Evolutionary conservation across 768 basidiomycete genomes (phyloP).

Genomic region (Leccinellum luteum): DNA sequence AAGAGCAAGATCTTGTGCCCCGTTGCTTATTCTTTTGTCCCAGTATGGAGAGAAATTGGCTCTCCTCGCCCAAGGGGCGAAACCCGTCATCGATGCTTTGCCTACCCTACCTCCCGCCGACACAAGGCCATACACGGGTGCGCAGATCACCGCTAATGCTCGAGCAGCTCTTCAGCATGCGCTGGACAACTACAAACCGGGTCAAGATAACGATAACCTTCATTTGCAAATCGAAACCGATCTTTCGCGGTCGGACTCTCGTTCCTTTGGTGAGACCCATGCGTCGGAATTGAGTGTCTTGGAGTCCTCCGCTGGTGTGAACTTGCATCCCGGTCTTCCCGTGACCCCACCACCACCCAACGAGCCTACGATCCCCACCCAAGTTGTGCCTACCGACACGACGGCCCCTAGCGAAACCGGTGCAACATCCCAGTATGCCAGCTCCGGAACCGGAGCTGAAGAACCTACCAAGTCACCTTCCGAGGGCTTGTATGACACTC

Average conservation of each 20-base stretch:
- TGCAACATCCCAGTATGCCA: slow-evolving; percentile 25
- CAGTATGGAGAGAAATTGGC: slow-evolving; percentile 83
- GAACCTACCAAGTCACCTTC: slow-evolving; percentile 22
- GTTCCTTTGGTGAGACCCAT: slow-evolving; percentile 84
- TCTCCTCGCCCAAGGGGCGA: slow-evolving; percentile 68
- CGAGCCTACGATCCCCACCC: slow-evolving; percentile 20
- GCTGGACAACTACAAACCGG: slow-evolving; percentile 74
- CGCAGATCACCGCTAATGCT: slow-evolving; percentile 60
- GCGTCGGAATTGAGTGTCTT: slow-evolving; percentile 68
- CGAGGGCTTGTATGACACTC: slow-evolving; percentile 31
- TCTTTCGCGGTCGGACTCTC: slow-evolving; percentile 67
- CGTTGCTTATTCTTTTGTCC: slow-evolving; percentile 1
- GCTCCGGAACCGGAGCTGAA: slow-evolving; percentile 6
- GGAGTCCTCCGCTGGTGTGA: slow-evolving; percentile 29
- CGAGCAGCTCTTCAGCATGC: slow-evolving; percentile 77
- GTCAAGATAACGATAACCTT: slow-evolving; percentile 55
- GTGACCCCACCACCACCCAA: slow-evolving; percentile 42
- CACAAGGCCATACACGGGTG: slow-evolving; percentile 56
- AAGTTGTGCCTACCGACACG: slow-evolving; percentile 36
- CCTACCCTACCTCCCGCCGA: slow-evolving; percentile 65
- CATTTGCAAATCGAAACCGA: slow-evolving; percentile 46
- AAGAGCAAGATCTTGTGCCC: slow-evolving; percentile 1
- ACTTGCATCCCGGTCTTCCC: slow-evolving; percentile 37
- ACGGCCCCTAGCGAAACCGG: slow-evolving; percentile 45
- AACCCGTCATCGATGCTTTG: slow-evolving; percentile 58